Conservation (phyloP, 148 eudicot species). For the Chenopodium suecicum region DNA sequence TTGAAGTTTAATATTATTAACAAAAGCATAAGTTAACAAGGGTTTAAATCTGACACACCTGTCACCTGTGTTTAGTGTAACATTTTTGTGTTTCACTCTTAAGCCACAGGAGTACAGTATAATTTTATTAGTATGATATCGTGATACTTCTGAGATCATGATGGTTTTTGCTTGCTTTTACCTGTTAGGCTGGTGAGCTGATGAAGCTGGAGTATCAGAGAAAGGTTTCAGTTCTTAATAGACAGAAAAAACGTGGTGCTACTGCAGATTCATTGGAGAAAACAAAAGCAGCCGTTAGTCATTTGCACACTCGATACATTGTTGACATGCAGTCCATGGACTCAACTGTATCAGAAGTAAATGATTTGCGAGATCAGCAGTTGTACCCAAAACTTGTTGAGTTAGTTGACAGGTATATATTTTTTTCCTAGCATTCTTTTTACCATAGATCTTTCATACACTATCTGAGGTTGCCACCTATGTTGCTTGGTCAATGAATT, state of each 20-base stretch:
- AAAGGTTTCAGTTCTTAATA: conserved; percentile 72
- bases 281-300: conserved; percentile 97
- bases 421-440: background rate
- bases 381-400: conserved; percentile 92
- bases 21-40: background rate
- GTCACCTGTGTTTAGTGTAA: background rate
- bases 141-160: background rate
- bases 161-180: background rate
- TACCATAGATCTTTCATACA: background rate
- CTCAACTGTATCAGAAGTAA: conserved; percentile 89
- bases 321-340: conserved; percentile 99
- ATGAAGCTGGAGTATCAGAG: conserved; percentile 93
- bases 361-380: conserved; percentile 87
- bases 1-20: background rate
- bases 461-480: background rate
- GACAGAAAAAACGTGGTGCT: conserved; percentile 79
- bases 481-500: background rate
- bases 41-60: background rate
- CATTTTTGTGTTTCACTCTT: background rate
- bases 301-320: conserved; percentile 93
- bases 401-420: conserved; percentile 68
- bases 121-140: background rate
- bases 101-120: background rate
- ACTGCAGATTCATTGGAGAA: conserved; percentile 78
- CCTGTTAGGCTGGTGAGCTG: conserved; percentile 76